Evolutionary conservation across 306 rosid genomes (phyloP).

Genomic region (Malus fusca): DNA sequence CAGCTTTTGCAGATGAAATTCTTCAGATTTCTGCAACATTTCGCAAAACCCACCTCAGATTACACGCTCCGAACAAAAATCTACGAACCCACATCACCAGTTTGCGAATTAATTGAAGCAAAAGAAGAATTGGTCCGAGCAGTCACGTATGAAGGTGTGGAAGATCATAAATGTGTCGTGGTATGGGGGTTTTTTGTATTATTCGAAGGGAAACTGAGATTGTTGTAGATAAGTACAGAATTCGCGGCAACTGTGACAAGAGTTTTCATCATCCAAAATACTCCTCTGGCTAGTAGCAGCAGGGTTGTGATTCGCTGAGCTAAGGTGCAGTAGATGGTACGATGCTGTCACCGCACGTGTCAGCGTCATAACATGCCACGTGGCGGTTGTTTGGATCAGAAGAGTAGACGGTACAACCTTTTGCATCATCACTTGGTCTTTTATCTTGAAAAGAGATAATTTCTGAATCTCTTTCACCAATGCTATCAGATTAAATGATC

Average conservation of each 20-base stretch:
- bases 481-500: fast-evolving
- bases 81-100: slow-evolving; percentile 21
- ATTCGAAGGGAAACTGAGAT: not conserved
- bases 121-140: slow-evolving; percentile 3
- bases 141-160: not conserved
- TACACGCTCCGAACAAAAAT: slow-evolving; percentile 7
- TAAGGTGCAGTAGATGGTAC: not conserved
- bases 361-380: not conserved
- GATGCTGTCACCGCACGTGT: not conserved
- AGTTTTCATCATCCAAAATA: not conserved
- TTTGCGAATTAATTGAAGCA: slow-evolving; percentile 17
- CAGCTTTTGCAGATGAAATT: slow-evolving; percentile 17
- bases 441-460: no score
- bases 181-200: slow-evolving; percentile 8
- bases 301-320: not conserved
- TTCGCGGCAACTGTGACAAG: not conserved
- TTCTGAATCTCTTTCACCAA: fast-evolving
- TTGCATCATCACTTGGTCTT: no score
- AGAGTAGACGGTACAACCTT: no score
- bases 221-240: slow-evolving; percentile 22
- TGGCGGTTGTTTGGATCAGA: not conserved
- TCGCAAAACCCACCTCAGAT: slow-evolving; percentile 23
- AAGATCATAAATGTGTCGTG: slow-evolving; percentile 15
- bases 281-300: not conserved
- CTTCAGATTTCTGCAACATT: slow-evolving; percentile 7